Evolutionary conservation across 805 yeast genomes (phyloP).

Genomic region (Yarrowia sp.): DNA sequence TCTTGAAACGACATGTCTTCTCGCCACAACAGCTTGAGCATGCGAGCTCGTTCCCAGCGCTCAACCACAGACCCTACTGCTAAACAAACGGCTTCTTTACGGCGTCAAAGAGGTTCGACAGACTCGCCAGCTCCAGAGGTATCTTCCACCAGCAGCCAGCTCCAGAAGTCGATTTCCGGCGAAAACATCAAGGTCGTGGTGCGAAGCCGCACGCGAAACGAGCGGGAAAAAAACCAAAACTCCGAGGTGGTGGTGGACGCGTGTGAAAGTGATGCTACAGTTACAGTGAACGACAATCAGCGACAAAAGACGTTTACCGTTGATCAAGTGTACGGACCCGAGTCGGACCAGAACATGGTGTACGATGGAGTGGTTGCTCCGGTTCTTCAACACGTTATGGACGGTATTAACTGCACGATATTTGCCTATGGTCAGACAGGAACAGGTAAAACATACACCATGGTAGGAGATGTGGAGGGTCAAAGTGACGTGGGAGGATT

Average conservation of each 20-base stretch:
- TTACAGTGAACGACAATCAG: conserved; percentile 23
- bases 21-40: conserved; percentile 14
- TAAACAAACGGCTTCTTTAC: neutral
- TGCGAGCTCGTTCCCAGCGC: conserved; percentile 2
- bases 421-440: conserved; percentile 93
- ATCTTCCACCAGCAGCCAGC: neutral
- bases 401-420: conserved; percentile 77
- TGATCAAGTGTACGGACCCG: conserved; percentile 81
- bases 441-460: conserved; percentile 74
- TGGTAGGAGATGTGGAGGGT: conserved; percentile 61
- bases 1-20: neutral
- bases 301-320: conserved; percentile 59
- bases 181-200: conserved; percentile 61
- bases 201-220: conserved; percentile 61
- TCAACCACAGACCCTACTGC: too few species aligned
- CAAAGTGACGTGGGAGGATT: conserved; percentile 42
- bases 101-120: neutral
- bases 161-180: conserved; percentile 32
- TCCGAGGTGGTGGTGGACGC: conserved; percentile 61
- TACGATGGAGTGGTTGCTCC: conserved; percentile 68
- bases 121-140: conserved; percentile 13
- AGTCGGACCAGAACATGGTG: conserved; percentile 65
- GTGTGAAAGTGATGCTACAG: conserved; percentile 38
- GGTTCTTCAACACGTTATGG: conserved; percentile 61
- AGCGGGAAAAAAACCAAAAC: conserved; percentile 55